Conservation (phyloP, 306 rosid species). For the Dicorynia guianensis region DNA sequence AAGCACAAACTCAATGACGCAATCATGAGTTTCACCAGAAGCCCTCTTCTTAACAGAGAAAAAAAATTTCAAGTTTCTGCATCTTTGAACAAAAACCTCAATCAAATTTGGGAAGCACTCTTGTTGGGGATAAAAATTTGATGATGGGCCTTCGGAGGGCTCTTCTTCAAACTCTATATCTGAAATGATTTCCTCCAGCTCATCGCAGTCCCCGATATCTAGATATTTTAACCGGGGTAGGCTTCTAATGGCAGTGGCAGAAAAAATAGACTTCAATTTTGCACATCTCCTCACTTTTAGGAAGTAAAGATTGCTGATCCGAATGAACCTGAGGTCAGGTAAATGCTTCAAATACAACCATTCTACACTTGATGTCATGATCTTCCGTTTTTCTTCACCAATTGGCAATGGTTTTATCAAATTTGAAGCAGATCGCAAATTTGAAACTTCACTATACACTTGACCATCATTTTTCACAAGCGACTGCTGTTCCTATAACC, state of each 20-base stretch:
- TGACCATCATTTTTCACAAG: too few species aligned
- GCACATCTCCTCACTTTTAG: not conserved
- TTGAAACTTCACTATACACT: not conserved
- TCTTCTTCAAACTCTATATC: not conserved
- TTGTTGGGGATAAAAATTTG: not conserved
- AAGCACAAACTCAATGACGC: slow-evolving; percentile 9
- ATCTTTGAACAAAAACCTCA: not conserved
- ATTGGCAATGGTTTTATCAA: not conserved
- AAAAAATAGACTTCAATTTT: slow-evolving; percentile 3
- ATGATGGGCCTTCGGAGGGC: not conserved
- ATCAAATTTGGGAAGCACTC: not conserved
- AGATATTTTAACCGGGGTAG: not conserved
- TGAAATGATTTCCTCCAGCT: slow-evolving; percentile 9
- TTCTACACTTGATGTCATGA: not conserved
- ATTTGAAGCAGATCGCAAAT: not conserved
- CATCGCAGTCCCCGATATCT: not conserved
- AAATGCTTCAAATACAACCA: slow-evolving; percentile 9
- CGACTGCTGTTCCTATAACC: too few species aligned
- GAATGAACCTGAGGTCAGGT: not conserved
- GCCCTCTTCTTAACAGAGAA: not conserved
- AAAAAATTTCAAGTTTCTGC: not conserved
- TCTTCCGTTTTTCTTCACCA: not conserved
- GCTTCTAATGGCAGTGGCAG: not conserved
- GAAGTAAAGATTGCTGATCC: not conserved
- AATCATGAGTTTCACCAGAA: not conserved